phyloP scores from a whole-genome alignment of 2,329 filamentous ascomycete genomes.

The Neofusicoccum kwambonambiense region DNA sequence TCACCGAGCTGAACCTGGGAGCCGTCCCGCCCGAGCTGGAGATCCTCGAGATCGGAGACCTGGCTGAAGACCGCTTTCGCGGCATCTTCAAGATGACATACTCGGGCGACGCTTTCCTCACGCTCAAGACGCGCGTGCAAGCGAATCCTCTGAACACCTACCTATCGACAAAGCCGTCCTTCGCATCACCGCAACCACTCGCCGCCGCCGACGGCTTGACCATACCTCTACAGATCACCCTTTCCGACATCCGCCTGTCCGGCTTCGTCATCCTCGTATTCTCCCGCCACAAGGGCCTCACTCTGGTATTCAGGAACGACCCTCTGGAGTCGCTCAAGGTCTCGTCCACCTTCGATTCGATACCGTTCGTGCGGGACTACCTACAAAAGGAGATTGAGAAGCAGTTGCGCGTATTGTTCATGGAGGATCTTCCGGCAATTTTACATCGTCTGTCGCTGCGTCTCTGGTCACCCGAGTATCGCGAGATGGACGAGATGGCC shows the following conservation, averaged over 20 bases:
- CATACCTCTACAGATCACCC: conserved; percentile 93
- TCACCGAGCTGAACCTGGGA: conserved; percentile 95
- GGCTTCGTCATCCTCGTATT: conserved; percentile 98
- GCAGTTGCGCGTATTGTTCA: conserved; percentile 88
- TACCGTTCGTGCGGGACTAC: conserved; percentile 96
- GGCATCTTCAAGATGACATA: conserved; percentile 99
- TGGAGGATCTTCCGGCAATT: conserved; percentile 96
- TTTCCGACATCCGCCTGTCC: conserved; percentile 92
- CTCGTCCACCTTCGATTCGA: conserved; percentile 97
- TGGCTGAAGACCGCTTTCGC: conserved; percentile 93
- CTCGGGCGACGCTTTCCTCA: conserved; percentile 90
- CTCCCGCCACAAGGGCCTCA: conserved; percentile 94
- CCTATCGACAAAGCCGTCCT: conserved; percentile 83
- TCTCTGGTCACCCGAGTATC: conserved; percentile 86
- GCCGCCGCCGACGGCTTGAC: conserved; percentile 90
- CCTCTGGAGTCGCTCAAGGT: conserved; percentile 97
- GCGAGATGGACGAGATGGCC: conserved; percentile 60
- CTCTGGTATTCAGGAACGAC: conserved; percentile 96
- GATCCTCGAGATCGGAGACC: conserved; percentile 94
- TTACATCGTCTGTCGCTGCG: conserved; percentile 89
- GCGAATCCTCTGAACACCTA: conserved; percentile 97
- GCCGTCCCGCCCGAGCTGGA: conserved; percentile 92
- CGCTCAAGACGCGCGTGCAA: conserved; percentile 92
- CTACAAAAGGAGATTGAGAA: conserved; percentile 93
- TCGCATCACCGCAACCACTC: conserved; percentile 88